Percentiles rank a stretch among this genome's conserved stretches.
phyloP scores from a whole-genome alignment of 305 asterid genomes.

The Fraxinus latifolia region DNA sequence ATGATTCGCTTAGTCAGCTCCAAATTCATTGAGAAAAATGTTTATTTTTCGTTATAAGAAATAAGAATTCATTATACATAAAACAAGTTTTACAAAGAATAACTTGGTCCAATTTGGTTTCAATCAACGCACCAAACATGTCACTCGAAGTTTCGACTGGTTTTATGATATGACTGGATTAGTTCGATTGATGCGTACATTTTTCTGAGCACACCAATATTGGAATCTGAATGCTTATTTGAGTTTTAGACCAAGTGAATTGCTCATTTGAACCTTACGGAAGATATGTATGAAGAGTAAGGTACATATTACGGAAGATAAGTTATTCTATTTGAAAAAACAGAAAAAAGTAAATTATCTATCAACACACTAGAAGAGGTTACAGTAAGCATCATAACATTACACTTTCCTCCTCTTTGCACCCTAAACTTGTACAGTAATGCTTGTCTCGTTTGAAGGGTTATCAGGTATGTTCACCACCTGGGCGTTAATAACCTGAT shows the following conservation, averaged over 20 bases:
- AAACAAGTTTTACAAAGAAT: too few relatives aligned
- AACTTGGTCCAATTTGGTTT: too few relatives aligned
- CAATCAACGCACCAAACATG: not conserved
- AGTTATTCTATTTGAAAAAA: not conserved
- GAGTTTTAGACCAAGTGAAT: too few relatives aligned
- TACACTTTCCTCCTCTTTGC: conserved; percentile 33
- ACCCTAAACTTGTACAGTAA: conserved; percentile 32
- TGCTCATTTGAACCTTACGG: too few relatives aligned
- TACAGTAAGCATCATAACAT: conserved; percentile 27
- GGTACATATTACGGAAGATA: not conserved
- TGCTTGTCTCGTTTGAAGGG: conserved; percentile 30
- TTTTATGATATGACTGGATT: not conserved
- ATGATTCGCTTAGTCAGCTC: too few relatives aligned
- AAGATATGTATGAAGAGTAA: too few relatives aligned
- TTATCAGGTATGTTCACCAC: conserved; percentile 30
- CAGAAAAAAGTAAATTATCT: not conserved
- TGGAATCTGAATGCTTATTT: too few relatives aligned
- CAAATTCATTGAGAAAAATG: not conserved
- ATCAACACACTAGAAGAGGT: conserved; percentile 19
- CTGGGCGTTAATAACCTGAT: conserved; percentile 37
- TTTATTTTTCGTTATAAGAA: not conserved
- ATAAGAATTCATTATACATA: too few relatives aligned
- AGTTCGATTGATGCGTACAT: not conserved
- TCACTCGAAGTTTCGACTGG: not conserved
- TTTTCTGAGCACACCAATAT: too few relatives aligned